Percentiles rank a stretch among this genome's conserved stretches.
phyloP scores from a whole-genome alignment of 208 protist species.

The Wallacemonas sp. region DNA sequence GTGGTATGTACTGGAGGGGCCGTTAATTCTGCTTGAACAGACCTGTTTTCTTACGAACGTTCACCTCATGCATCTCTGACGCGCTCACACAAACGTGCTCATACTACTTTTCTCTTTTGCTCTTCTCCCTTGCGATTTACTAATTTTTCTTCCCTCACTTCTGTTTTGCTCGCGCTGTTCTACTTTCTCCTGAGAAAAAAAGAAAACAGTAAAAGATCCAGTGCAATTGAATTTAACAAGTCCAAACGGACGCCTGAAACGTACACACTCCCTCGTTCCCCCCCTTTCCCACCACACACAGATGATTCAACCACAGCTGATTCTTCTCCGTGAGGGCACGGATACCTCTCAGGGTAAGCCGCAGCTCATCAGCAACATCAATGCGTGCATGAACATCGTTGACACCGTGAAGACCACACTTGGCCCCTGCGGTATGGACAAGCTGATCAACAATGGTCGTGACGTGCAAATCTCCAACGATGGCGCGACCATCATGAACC shows the following conservation, averaged over 20 bases:
- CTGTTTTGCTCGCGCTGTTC: background rate
- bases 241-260: no score
- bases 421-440: constrained; percentile 99
- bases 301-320: constrained; percentile 97
- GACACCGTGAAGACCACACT: constrained; percentile 95
- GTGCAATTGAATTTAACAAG: no score
- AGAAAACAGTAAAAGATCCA: background rate
- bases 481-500: constrained; percentile 99
- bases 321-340: constrained; percentile 99
- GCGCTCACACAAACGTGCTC: no score
- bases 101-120: no score
- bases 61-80: no score
- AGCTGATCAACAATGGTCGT: constrained; percentile 97
- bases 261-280: background rate
- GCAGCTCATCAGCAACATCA: constrained; percentile 99
- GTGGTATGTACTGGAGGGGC: no score
- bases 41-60: no score
- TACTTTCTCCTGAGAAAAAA: no score
- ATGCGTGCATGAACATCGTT: constrained; percentile 97
- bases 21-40: no score
- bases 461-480: constrained; percentile 99
- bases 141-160: background rate
- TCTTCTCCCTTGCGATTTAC: background rate
- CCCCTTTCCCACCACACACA: constrained; percentile 12
- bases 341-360: constrained; percentile 99